Percentiles rank a stretch among this genome's conserved stretches.
These are phyloP conservation scores for Saccharum spontaneum DNA, from an alignment of 176 grass and related monocot species.

Conservation along the genomic window DNA sequence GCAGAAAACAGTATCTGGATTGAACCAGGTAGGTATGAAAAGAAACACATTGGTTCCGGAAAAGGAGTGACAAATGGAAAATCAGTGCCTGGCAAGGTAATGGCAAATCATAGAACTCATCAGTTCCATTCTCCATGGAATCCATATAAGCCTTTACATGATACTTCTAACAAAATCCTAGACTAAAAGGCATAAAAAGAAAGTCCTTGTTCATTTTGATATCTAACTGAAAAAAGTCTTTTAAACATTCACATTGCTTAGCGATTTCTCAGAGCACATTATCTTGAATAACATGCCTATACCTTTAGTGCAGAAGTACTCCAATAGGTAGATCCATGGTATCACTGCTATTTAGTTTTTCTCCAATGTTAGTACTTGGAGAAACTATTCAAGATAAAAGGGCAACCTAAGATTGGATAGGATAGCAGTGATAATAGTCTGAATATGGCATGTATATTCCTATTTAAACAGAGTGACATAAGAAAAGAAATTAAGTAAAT, in stretches of 20 bases:
- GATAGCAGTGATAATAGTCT: neutral
- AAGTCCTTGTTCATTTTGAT: neutral
- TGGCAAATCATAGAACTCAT: neutral
- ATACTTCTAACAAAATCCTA: constrained; percentile 12
- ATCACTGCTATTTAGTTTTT: neutral
- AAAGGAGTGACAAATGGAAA: neutral
- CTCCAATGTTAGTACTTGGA: neutral
- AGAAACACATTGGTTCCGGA: neutral
- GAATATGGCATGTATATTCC: neutral
- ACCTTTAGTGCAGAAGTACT: neutral
- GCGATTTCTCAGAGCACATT: neutral
- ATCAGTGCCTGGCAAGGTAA: constrained; percentile 6
- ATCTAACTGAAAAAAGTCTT: constrained; percentile 24
- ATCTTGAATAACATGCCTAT: neutral
- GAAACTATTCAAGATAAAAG: constrained; percentile 23
- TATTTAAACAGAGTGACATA: neutral
- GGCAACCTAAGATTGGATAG: neutral
- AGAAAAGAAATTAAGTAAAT: neutral
- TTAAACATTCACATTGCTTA: neutral
- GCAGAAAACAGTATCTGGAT: neutral
- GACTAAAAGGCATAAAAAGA: neutral
- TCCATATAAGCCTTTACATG: constrained; percentile 3
- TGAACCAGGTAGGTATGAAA: neutral
- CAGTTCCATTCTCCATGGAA: constrained; percentile 8
- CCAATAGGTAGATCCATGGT: neutral